A percentile compares a stretch with the other conserved stretches of the same genome.
Evolutionary conservation across 768 basidiomycete genomes (phyloP).

Genomic region (Termitomyces sp.): DNA sequence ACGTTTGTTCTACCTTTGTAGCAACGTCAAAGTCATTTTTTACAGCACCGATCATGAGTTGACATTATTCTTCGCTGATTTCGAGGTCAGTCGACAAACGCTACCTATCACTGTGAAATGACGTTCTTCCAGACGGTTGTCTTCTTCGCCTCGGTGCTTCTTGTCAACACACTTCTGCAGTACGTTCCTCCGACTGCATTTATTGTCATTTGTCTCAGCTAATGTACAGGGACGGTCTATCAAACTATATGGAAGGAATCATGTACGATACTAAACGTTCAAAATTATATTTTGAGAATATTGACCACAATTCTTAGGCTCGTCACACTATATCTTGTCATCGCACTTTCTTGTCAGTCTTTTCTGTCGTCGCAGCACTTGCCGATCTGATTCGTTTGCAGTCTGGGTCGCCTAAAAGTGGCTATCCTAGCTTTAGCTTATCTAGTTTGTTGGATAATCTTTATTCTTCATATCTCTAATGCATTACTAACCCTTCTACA

Average conservation of each 20-base stretch:
- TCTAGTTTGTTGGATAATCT: neutral
- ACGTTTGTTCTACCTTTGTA: conserved; percentile 25
- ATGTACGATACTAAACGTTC: conserved; percentile 37
- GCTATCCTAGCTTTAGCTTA: neutral
- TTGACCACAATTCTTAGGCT: conserved; percentile 30
- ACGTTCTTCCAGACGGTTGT: conserved; percentile 54
- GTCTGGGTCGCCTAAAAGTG: conserved; percentile 27
- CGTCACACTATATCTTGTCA: conserved; percentile 69
- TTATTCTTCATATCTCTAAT: neutral
- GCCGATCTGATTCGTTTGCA: conserved; percentile 1
- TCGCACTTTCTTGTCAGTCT: conserved; percentile 70
- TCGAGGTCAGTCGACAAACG: conserved; percentile 50
- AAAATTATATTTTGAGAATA: neutral
- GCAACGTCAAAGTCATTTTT: neutral
- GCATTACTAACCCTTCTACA: neutral
- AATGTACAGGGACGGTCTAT: conserved; percentile 62
- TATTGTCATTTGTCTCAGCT: neutral
- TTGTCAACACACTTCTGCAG: conserved; percentile 82
- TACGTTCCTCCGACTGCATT: conserved; percentile 24
- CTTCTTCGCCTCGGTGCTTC: conserved; percentile 82
- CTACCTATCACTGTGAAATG: neutral
- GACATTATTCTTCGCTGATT: conserved; percentile 81
- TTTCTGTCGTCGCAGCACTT: neutral
- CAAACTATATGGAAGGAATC: conserved; percentile 90
- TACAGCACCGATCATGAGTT: conserved; percentile 60